Evolutionary conservation across 23 red algal genomes (phyloP), one percentile per base, ranked within the genome.

Genomic region (Agarophyton chilense): DNA sequence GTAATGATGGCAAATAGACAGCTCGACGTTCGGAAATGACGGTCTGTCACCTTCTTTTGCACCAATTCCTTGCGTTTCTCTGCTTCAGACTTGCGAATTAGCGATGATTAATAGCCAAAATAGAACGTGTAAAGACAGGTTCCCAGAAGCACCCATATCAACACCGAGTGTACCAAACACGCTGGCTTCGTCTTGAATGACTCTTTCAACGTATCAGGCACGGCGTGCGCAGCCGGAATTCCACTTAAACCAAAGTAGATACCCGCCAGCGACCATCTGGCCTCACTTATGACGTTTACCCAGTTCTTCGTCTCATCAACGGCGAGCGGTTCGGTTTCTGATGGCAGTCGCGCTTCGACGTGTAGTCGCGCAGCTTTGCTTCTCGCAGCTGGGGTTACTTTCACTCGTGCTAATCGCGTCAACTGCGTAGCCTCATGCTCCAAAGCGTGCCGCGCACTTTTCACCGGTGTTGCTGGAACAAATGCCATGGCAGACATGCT

Each of bases 141-240:
- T 26, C 75, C 92, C 12, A 98, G 72, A 0, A 98, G 36, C 52
- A 58, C 43, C 74, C 79, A 73, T 93, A 98, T 98, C 58, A 81
- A 25, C 47, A 93, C 54, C 16, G 96, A 93, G 52, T 98, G 96
- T 61, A 87, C 64, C 22, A 98, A 77, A 22, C 89, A 95, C 18
- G 78, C 74, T 28, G 96, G 93, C 26, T 81, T 93, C 81, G 87
- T 77, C 77, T 98, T 98, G 82, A 98, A 95, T 11, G 88, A 43
- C 72, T 93, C 90, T 80, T 87, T 96, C 50, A 96, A 40, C 10
- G 46, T 68, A 40, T 84, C 79, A 16, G 91, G 89, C 28, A 92
- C 79, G 10, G 86, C 86, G 35, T 65, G 10, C 16, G 86, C 86
- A 33, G 86, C 62, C 50, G 25, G 40, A 54, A 35, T 87, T 61